A percentile compares a stretch with the other conserved stretches of the same genome.
These are phyloP conservation scores for Aspergillus conjunctus DNA, from an alignment of 495 filamentous ascomycete species.

Conservation along the genomic window DNA sequence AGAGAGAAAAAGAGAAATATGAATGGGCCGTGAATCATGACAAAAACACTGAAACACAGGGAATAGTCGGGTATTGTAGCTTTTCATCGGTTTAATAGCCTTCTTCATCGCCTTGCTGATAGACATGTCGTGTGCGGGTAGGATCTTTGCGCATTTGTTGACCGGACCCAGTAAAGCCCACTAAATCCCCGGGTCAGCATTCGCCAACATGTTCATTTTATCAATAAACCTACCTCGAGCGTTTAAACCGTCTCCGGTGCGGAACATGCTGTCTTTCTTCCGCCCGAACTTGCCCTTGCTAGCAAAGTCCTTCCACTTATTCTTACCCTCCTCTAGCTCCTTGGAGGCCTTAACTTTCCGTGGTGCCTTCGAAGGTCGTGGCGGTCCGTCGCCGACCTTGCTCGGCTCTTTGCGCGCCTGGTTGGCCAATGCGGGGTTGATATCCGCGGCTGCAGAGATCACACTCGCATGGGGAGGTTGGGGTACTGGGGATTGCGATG, in stretches of 20 bases:
- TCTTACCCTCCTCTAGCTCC: constrained; percentile 86
- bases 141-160: constrained; percentile 93
- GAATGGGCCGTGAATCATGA: constrained; percentile 11
- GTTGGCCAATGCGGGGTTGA: constrained; percentile 76
- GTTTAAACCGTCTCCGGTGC: constrained; percentile 81
- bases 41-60: constrained; percentile 3
- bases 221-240: constrained; percentile 68
- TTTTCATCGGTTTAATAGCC: constrained; percentile 38
- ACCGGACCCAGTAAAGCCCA: constrained; percentile 94
- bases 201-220: neutral
- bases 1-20: constrained; percentile 9
- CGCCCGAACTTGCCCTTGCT: constrained; percentile 78
- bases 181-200: constrained; percentile 45
- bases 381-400: constrained; percentile 67
- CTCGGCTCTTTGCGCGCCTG: constrained; percentile 67
- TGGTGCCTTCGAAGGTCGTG: constrained; percentile 63
- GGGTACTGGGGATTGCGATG: constrained; percentile 48
- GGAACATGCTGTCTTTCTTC: constrained; percentile 98
- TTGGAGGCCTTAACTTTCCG: constrained; percentile 89
- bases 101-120: constrained; percentile 78
- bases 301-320: constrained; percentile 91
- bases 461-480: constrained; percentile 57
- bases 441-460: constrained; percentile 84
- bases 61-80: neutral
- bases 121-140: constrained; percentile 79